Percentiles rank a stretch among this genome's conserved stretches.
These are phyloP conservation scores for Acer yangbiense DNA, from an alignment of 345 rosid genomes.

Conservation along the genomic window DNA sequence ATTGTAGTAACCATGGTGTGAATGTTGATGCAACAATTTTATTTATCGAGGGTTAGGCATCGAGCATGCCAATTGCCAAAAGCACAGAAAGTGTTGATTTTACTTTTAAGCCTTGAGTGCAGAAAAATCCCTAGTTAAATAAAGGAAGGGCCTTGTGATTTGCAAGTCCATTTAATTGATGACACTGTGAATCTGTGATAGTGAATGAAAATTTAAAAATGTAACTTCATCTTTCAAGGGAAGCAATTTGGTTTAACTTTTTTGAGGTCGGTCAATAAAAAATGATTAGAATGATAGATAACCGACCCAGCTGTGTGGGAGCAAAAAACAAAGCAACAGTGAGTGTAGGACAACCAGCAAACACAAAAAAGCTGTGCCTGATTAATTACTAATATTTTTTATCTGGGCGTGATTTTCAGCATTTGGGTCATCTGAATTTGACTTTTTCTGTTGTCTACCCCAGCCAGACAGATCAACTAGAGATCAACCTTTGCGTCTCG, in stretches of 20 bases:
- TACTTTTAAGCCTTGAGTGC: no score
- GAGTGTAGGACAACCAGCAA: slow-evolving; percentile 2
- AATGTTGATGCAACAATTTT: no score
- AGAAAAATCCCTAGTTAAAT: no score
- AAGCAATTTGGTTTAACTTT: background rate
- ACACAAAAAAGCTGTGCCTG: slow-evolving; percentile 7
- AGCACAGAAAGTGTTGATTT: no score
- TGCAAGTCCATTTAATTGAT: no score
- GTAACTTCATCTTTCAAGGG: no score
- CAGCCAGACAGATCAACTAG: background rate
- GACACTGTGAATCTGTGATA: no score
- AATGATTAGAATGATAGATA: background rate
- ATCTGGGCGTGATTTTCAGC: slow-evolving; percentile 6
- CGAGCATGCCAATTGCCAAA: no score
- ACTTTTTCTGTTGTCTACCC: background rate
- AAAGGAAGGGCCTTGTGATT: no score
- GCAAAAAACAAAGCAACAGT: background rate
- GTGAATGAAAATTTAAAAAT: no score
- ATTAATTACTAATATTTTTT: background rate
- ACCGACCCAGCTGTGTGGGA: background rate
- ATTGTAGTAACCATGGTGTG: no score
- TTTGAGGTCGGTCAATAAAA: background rate
- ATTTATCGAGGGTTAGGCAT: no score
- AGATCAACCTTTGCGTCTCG: background rate
- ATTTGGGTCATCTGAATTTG: background rate